Evolutionary conservation across 2,329 filamentous ascomycete species (phyloP).

Genomic region (Microcyclospora tardicrescens): DNA sequence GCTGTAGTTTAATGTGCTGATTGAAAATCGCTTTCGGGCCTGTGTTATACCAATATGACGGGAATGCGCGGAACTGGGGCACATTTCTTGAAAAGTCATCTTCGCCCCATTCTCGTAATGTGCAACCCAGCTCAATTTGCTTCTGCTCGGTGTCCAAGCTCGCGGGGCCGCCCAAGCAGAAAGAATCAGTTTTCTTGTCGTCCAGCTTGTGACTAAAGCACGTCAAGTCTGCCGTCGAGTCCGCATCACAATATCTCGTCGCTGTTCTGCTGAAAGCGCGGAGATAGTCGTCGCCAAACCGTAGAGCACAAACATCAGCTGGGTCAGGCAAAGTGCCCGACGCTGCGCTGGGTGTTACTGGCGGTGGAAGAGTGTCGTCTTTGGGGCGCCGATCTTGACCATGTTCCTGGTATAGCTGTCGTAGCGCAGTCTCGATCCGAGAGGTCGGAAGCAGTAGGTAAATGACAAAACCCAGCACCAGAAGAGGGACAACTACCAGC

Average conservation of each 20-base stretch:
- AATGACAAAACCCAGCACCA: background rate
- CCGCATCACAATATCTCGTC: background rate
- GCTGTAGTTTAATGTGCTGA: background rate
- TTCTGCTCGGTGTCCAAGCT: slow-evolving; percentile 1
- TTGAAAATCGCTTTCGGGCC: slow-evolving; percentile 2
- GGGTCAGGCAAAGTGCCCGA: background rate
- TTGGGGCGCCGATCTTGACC: background rate
- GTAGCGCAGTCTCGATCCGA: background rate
- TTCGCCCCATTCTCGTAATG: background rate
- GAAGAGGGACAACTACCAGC: background rate
- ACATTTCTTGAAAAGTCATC: background rate
- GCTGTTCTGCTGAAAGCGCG: slow-evolving; percentile 3
- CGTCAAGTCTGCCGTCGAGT: slow-evolving; percentile 1
- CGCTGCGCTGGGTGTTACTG: background rate
- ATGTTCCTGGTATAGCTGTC: background rate
- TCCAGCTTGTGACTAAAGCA: slow-evolving; percentile 4
- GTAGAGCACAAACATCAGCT: background rate
- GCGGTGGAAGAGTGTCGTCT: background rate
- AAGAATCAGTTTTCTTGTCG: slow-evolving; percentile 3
- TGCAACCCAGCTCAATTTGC: background rate
- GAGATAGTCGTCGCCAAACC: slow-evolving; percentile 2
- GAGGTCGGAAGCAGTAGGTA: background rate
- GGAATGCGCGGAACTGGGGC: slow-evolving; percentile 2
- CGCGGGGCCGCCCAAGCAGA: slow-evolving; percentile 4
- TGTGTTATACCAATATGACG: slow-evolving; percentile 4